Conservation (phyloP, 805 yeast genomes). For the Cyberlindnera americana region DNA sequence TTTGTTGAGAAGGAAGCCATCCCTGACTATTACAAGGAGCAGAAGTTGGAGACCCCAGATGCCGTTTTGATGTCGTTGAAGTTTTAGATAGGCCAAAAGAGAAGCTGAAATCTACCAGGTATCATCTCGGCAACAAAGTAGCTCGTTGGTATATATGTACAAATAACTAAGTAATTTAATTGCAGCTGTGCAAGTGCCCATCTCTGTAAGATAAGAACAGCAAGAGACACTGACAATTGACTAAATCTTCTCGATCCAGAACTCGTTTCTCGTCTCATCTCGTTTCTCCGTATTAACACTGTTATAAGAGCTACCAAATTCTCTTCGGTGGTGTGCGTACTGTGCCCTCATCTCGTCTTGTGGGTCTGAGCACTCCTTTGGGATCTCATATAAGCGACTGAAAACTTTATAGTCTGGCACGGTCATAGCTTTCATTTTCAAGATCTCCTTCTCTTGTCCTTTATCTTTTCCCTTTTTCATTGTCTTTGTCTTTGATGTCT, state of each 20-base stretch:
- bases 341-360: constrained; percentile 29
- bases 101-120: too few species aligned
- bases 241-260: constrained; percentile 32
- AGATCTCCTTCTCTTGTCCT: constrained; percentile 13
- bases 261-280: constrained; percentile 23
- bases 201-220: too few species aligned
- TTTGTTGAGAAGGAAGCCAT: constrained; percentile 38
- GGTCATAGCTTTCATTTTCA: constrained; percentile 20
- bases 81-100: neutral
- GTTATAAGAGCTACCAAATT: constrained; percentile 21
- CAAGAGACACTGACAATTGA: too few species aligned
- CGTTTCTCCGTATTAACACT: constrained; percentile 22
- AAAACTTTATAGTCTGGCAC: constrained; percentile 26
- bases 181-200: too few species aligned
- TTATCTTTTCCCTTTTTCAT: constrained; percentile 12
- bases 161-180: too few species aligned
- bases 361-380: constrained; percentile 25
- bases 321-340: constrained; percentile 21
- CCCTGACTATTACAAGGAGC: constrained; percentile 45
- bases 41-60: constrained; percentile 44
- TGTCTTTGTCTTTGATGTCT: constrained; percentile 29
- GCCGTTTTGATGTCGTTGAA: constrained; percentile 39
- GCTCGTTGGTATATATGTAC: too few species aligned
- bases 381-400: constrained; percentile 24
- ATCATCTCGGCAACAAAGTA: too few species aligned